Conservation (phyloP, 2,329 filamentous ascomycete genomes). For the Sarocladium kiliense region DNA sequence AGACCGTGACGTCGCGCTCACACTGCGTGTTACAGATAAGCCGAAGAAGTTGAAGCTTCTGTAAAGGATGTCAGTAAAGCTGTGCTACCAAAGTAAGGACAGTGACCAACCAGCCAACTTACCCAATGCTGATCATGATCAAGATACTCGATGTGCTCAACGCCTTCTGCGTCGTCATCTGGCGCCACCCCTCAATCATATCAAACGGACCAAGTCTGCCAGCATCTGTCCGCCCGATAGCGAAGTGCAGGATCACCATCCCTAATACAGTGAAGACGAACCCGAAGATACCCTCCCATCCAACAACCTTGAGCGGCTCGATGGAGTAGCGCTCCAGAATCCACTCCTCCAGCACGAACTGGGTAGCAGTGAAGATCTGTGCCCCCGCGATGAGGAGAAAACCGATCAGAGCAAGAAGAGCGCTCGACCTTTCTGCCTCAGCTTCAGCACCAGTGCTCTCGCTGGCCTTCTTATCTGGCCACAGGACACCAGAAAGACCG, state of each 20-base stretch:
- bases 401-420: constrained; percentile 63
- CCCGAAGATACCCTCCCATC: constrained; percentile 94
- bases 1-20: constrained; percentile 88
- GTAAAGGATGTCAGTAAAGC: constrained; percentile 15
- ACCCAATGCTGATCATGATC: constrained; percentile 98
- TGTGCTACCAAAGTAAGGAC: not conserved
- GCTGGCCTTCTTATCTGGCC: constrained; percentile 57
- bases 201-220: constrained; percentile 86
- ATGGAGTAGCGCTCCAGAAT: constrained; percentile 63
- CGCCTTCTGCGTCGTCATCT: constrained; percentile 67
- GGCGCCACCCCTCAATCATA: constrained; percentile 74
- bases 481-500: constrained; percentile 81
- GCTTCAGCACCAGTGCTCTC: constrained; percentile 27
- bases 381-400: constrained; percentile 88
- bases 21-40: constrained; percentile 80
- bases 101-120: constrained; percentile 20
- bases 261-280: constrained; percentile 71
- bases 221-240: constrained; percentile 67
- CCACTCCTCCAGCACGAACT: constrained; percentile 94
- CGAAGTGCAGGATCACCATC: constrained; percentile 76
- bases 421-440: constrained; percentile 31
- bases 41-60: constrained; percentile 99
- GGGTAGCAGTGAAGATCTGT: constrained; percentile 93
- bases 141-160: constrained; percentile 75
- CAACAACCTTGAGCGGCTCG: constrained; percentile 85